Base-by-base conservation (phyloP, 1,284 basidiomycete genomes). In the Sporisorium scitamineum region DNA sequence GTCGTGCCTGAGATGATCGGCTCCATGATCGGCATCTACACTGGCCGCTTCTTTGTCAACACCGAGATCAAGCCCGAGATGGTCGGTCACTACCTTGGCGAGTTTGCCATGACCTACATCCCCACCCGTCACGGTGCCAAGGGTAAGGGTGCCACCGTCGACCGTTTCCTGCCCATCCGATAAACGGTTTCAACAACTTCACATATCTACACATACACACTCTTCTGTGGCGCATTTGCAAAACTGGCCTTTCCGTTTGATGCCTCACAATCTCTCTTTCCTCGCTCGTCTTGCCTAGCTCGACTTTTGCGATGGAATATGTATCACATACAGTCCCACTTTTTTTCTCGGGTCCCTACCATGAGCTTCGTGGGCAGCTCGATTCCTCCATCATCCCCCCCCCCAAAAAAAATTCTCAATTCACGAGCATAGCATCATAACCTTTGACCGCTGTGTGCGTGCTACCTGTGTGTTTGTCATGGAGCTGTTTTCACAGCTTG, bases 71-170 rank as follows among this genome's bases (percentile, higher is more conserved):
- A 97, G 90, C 95, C 97, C 82, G 97, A 99, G 88, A 98, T 98
- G 97, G 94, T 93, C 78, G 97, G 96, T 79, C 95, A 96, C 91
- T 99, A 99, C 90, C 94, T 99, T 67, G 80, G 82, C 81, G 96
- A 99, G 89, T 90, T 89, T 87, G 89, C 89, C 83, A 87, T 82
- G 78, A 95, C 94, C 78, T 99, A 98, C 93, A 91, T 92, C 88
- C 95, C 96, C 86, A 96, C 98, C 88, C 95, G 95, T 90, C 97
- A 99, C 91, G 96, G 96, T 90, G 94, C 95, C 83, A 94, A 95
- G 81, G 94, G 94, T 94, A 94, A 95, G 86, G 95, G 95, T 91
- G 94, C 94, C 78, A 95, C 92, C 79, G 93, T 76, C 44, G 66
- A 79, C 64, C 87, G 88, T 70, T 90, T 90, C 87, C 89, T 90